phyloP scores from a whole-genome alignment of 352 stramenopile genomes.

The Thraustochytrium sp. region DNA sequence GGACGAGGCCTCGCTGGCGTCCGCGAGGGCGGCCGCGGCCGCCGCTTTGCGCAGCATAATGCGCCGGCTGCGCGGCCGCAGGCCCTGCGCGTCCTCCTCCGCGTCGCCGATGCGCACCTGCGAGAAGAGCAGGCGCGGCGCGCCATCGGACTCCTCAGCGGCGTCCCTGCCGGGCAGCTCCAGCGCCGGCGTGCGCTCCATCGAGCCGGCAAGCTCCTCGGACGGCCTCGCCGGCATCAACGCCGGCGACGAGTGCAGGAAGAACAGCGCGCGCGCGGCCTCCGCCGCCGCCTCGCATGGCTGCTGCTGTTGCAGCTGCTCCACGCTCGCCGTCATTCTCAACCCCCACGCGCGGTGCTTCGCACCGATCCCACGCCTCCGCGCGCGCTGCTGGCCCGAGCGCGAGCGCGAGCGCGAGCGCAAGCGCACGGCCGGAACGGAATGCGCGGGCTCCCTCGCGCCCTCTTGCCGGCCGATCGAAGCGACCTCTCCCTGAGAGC shows the following conservation, averaged over 20 bases:
- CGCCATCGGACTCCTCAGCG: not conserved
- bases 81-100: not conserved
- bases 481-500: no score
- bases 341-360: no score
- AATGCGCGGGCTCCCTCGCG: no score
- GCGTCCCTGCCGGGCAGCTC: not conserved
- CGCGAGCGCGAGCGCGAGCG: no score
- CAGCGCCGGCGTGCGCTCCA: not conserved
- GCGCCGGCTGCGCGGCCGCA: not conserved
- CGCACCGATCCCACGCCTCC: no score
- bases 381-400: no score
- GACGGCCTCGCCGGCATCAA: not conserved
- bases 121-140: not conserved
- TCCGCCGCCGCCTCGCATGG: slow-evolving; percentile 2
- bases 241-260: slow-evolving; percentile 1
- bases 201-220: not conserved
- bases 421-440: no score
- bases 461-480: no score
- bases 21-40: not conserved
- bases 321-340: not conserved
- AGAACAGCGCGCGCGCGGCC: slow-evolving; percentile 16
- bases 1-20: not conserved
- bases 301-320: not conserved
- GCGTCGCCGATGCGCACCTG: not conserved
- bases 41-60: not conserved